These are phyloP conservation scores for Raffaelea albimanens DNA, from an alignment of 2,329 filamentous ascomycete species.

Conservation along the genomic window DNA sequence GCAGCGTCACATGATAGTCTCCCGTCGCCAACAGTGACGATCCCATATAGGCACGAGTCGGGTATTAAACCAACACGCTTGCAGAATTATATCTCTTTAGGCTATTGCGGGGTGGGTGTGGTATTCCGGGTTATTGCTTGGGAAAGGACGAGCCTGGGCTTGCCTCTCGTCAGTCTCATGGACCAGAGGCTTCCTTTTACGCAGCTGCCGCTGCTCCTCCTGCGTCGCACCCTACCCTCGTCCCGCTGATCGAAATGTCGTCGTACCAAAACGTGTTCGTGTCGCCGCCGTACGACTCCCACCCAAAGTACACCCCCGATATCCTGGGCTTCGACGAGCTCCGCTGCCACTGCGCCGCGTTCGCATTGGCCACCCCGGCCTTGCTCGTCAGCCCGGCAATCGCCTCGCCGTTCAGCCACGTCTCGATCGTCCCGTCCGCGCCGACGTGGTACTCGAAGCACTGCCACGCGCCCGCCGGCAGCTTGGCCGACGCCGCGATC, in stretches of 20 bases:
- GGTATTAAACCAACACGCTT: no score
- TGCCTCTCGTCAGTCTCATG: no score
- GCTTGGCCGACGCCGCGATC: constrained; percentile 41
- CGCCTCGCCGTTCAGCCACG: constrained; percentile 45
- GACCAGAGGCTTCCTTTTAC: no score
- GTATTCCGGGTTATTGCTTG: no score
- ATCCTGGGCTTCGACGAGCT: constrained; percentile 40
- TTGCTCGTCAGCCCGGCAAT: constrained; percentile 41
- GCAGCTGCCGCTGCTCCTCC: background rate
- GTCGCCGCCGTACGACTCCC: constrained; percentile 53
- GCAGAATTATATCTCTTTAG: no score
- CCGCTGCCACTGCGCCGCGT: constrained; percentile 43
- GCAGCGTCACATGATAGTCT: no score
- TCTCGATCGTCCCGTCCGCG: constrained; percentile 48
- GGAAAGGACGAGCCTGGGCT: no score
- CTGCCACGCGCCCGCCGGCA: constrained; percentile 42
- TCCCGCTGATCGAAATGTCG: constrained; percentile 41
- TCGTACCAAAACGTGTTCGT: constrained; percentile 56
- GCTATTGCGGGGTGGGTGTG: no score
- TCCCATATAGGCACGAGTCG: no score
- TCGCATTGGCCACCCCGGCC: constrained; percentile 36
- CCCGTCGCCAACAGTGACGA: no score
- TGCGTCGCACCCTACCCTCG: constrained; percentile 34
- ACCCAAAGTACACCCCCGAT: constrained; percentile 49
- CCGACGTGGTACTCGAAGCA: constrained; percentile 55